These are phyloP conservation scores for Populus hybrid DNA, from an alignment of 441 rosid species.

Conservation along the genomic window DNA sequence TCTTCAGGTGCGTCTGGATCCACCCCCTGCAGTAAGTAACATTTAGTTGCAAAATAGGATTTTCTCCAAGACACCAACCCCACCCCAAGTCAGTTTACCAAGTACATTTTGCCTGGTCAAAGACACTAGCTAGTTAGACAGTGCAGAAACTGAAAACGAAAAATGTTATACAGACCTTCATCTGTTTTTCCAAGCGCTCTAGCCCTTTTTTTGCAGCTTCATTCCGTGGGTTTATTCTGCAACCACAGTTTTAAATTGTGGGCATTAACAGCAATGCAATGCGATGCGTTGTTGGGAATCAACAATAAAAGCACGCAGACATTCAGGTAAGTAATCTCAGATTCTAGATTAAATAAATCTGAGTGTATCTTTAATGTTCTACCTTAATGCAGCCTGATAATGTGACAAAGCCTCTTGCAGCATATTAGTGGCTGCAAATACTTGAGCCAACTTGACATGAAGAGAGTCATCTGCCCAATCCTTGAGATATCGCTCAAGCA, in stretches of 20 bases:
- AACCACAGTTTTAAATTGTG: slow-evolving; percentile 17
- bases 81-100: background rate
- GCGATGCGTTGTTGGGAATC: no score
- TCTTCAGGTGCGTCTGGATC: slow-evolving; percentile 99
- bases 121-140: background rate
- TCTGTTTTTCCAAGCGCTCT: slow-evolving; percentile 93
- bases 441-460: slow-evolving; percentile 97
- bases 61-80: background rate
- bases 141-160: background rate
- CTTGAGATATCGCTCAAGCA: slow-evolving; percentile 93
- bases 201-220: slow-evolving; percentile 94
- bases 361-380: slow-evolving; percentile 3
- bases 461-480: slow-evolving; percentile 99
- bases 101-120: background rate
- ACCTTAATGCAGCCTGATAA: slow-evolving; percentile 93
- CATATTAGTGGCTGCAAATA: slow-evolving; percentile 82
- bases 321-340: background rate
- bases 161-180: slow-evolving; percentile 60
- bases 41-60: background rate
- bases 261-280: background rate
- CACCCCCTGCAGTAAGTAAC: slow-evolving; percentile 62
- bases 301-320: background rate
- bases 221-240: slow-evolving; percentile 85
- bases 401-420: slow-evolving; percentile 84
- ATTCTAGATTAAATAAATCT: slow-evolving; percentile 6